Evolutionary conservation across 441 rosid genomes (phyloP).

Genomic region (Macaranga tanarius): DNA sequence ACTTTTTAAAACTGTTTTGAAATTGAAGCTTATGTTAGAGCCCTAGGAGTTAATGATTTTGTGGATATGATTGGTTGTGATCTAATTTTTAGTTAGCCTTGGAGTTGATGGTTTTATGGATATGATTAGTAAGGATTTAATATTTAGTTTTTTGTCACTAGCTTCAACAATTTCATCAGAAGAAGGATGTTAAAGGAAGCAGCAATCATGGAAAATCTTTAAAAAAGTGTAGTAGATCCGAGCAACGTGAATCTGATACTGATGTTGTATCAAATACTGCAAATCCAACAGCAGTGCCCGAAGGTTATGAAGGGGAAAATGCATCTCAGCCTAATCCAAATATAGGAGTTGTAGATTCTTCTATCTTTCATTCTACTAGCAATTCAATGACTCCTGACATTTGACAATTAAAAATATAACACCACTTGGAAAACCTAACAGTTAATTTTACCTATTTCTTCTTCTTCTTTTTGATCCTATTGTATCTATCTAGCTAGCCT

Average conservation of each 20-base stretch:
- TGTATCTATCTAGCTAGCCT: too few species aligned
- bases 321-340: conserved; percentile 33
- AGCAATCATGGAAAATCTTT: conserved; percentile 76
- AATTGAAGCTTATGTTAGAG: background rate
- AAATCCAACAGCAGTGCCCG: conserved; percentile 26
- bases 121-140: too few species aligned
- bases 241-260: conserved; percentile 53
- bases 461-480: background rate
- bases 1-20: background rate
- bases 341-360: conserved; percentile 25
- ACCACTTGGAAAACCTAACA: too few species aligned
- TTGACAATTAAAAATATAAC: too few species aligned
- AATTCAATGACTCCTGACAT: conserved; percentile 35
- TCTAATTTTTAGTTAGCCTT: too few species aligned
- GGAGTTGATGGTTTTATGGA: too few species aligned
- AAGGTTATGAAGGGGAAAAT: conserved; percentile 44
- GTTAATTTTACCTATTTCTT: background rate
- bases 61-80: conserved; percentile 8
- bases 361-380: conserved; percentile 35
- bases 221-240: conserved; percentile 60
- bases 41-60: background rate
- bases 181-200: conserved; percentile 80
- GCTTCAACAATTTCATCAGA: conserved; percentile 99
- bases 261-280: conserved; percentile 37
- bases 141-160: conserved; percentile 30